Evolutionary conservation across 2,329 filamentous ascomycete genomes (phyloP), one percentile per base, ranked within the genome.

Genomic region (Aspergillus uvarum): DNA sequence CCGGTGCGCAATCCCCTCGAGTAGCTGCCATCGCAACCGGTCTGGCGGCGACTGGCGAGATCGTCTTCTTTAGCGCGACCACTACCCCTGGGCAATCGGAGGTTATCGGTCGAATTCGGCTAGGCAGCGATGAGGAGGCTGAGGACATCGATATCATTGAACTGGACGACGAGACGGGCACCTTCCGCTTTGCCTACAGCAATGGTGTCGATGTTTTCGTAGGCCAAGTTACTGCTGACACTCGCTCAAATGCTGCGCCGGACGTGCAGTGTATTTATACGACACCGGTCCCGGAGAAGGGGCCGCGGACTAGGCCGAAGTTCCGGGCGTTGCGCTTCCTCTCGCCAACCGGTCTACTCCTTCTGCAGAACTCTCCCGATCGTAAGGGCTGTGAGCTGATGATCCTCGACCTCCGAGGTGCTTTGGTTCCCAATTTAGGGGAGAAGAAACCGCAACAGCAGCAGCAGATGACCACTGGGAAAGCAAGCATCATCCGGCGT

Each of bases 21-120:
- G 81, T 96, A 44, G 92, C 90, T 60, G 92, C 87, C 12, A 87
- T 90, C 61, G 89, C 92, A 10, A 93, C 92, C 0, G 91, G 90
- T 29, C 80, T 96, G 64, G 87, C 90, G 21, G 87, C 87, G 61
- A 81, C 89, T 51, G 85, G 89, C 12, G 90, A 97, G 77, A 85
- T 97, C 62, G 88, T 91, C 26, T 77, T 96, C 47, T 96, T 96
- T 72, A 85, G 90, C 71, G 86, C 88, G 19, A 85, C 82, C 19
- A 84, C 83, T 1, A 77, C 80, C 1, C 84, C 84, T 16, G 78
- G 79, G 38, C 64, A 76, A 14, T 68, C 75, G 19, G 83, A 87
- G 60, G 77, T 87, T 11, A 79, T 86, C 66, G 77, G 82, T 64
- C 74, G 83, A 22, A 83, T 88, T 56, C 72, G 72, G 12, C 74